phyloP scores from a whole-genome alignment of 163 green algal species.

The Scenedesmus sp. region DNA sequence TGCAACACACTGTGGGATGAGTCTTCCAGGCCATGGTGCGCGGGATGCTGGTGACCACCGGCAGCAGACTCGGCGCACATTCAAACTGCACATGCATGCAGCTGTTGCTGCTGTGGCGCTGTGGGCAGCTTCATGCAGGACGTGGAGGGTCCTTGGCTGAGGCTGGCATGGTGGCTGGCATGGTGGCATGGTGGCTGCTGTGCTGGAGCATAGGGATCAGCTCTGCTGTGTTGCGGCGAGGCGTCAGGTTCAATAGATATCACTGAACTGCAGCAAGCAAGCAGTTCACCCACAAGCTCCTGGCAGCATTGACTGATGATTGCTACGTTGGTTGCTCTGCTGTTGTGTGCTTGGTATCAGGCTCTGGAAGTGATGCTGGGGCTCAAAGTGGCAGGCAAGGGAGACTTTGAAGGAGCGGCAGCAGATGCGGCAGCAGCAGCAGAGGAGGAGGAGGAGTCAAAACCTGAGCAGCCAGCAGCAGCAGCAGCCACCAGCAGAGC shows the following conservation, averaged over 20 bases:
- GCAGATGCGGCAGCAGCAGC: constrained; percentile 54
- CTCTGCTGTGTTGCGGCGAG: no score
- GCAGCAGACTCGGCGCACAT: constrained; percentile 19
- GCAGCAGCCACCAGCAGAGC: constrained; percentile 8
- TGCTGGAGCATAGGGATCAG: no score
- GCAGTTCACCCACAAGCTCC: no score
- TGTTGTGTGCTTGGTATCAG: constrained; percentile 42
- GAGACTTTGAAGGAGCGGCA: constrained; percentile 26
- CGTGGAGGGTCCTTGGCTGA: background rate
- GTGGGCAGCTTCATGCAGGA: background rate
- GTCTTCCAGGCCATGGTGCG: no score
- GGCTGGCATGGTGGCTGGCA: no score
- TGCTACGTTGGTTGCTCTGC: no score
- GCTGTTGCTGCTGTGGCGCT: background rate
- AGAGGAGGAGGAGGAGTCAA: background rate
- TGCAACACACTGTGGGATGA: constrained; percentile 74
- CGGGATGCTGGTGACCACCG: no score
- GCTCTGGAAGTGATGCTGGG: constrained; percentile 86
- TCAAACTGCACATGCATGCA: constrained; percentile 42
- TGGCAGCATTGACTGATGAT: no score
- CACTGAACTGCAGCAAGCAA: no score
- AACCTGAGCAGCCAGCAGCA: constrained; percentile 19
- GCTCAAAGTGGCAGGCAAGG: constrained; percentile 74
- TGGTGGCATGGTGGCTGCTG: no score
- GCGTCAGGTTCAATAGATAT: no score